A percentile compares a stretch with the other conserved stretches of the same genome.
Conservation (phyloP, 1,139 yeast genomes). For the Sugiyamaella xylanicola region DNA sequence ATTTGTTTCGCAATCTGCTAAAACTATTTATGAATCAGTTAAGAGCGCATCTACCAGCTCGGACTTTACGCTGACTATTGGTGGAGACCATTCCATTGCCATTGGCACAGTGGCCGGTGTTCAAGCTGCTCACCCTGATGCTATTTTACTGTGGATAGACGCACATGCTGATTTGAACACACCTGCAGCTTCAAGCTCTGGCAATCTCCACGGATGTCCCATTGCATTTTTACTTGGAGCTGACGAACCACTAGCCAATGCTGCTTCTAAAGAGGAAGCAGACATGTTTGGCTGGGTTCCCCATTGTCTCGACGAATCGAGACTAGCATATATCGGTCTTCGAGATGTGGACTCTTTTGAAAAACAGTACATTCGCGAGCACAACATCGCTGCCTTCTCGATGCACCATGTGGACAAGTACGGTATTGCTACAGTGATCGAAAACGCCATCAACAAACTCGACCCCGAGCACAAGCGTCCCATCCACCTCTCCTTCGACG, state of each 20-base stretch:
- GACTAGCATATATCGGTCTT: slow-evolving; percentile 89
- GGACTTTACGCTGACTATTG: slow-evolving; percentile 81
- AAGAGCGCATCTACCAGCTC: slow-evolving; percentile 51
- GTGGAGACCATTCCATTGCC: slow-evolving; percentile 97
- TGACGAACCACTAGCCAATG: slow-evolving; percentile 39
- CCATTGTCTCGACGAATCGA: slow-evolving; percentile 61
- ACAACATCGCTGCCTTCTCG: slow-evolving; percentile 81
- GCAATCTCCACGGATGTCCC: slow-evolving; percentile 97
- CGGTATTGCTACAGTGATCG: slow-evolving; percentile 89
- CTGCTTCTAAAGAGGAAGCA: slow-evolving; percentile 51
- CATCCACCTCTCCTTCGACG: slow-evolving; percentile 89
- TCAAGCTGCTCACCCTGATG: slow-evolving; percentile 75
- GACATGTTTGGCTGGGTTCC: slow-evolving; percentile 70
- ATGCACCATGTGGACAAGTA: slow-evolving; percentile 96
- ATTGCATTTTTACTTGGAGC: slow-evolving; percentile 83
- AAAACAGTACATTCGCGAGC: slow-evolving; percentile 66
- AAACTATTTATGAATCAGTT: slow-evolving; percentile 65
- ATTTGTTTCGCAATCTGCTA: slow-evolving; percentile 74
- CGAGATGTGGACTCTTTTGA: slow-evolving; percentile 93
- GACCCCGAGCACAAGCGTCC: slow-evolving; percentile 78
- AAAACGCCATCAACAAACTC: slow-evolving; percentile 81
- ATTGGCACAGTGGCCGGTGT: slow-evolving; percentile 92
- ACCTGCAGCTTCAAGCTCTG: slow-evolving; percentile 81
- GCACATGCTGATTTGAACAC: slow-evolving; percentile 98
- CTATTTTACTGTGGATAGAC: slow-evolving; percentile 93